Percentiles rank a stretch among this genome's conserved stretches.
Evolutionary conservation across 208 protist species (phyloP).

Genomic region (Trypanosoma avium): DNA sequence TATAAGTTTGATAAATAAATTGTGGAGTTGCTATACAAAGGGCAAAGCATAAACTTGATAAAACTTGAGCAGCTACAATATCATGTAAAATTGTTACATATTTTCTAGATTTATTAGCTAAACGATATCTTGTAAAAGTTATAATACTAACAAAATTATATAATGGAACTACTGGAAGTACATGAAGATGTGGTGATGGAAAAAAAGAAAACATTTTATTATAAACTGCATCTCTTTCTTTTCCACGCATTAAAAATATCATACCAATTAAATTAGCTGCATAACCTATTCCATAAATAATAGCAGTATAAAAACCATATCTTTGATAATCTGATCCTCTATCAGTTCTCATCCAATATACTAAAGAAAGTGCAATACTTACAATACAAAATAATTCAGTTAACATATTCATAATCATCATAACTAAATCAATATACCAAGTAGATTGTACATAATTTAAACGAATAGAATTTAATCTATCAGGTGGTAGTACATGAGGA

Average conservation of each 20-base stretch:
- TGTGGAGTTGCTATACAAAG: conserved; percentile 68
- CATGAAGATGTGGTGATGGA: conserved; percentile 62
- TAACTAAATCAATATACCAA: conserved; percentile 39
- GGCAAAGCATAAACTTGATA: conserved; percentile 51
- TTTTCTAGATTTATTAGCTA: conserved; percentile 9
- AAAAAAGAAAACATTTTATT: conserved; percentile 27
- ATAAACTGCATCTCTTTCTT: conserved; percentile 46
- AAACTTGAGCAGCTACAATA: conserved; percentile 46
- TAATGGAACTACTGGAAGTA: conserved; percentile 66
- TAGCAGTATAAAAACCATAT: conserved; percentile 64
- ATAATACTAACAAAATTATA: conserved; percentile 65
- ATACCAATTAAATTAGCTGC: conserved; percentile 63
- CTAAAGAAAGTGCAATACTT: conserved; percentile 38
- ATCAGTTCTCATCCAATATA: conserved; percentile 37
- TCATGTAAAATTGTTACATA: conserved; percentile 59
- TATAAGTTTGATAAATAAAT: conserved; percentile 60
- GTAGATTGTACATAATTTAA: conserved; percentile 43
- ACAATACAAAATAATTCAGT: conserved; percentile 35
- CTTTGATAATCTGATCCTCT: conserved; percentile 23
- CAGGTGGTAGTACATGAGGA: conserved; percentile 58
- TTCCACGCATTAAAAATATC: conserved; percentile 55
- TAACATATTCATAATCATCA: conserved; percentile 43
- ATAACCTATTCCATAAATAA: conserved; percentile 67
- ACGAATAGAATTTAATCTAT: conserved; percentile 36
- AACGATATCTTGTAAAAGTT: conserved; percentile 35